Evolutionary conservation across 257 asterid genomes (phyloP).

Genomic region (Nicotiana paniculata): DNA sequence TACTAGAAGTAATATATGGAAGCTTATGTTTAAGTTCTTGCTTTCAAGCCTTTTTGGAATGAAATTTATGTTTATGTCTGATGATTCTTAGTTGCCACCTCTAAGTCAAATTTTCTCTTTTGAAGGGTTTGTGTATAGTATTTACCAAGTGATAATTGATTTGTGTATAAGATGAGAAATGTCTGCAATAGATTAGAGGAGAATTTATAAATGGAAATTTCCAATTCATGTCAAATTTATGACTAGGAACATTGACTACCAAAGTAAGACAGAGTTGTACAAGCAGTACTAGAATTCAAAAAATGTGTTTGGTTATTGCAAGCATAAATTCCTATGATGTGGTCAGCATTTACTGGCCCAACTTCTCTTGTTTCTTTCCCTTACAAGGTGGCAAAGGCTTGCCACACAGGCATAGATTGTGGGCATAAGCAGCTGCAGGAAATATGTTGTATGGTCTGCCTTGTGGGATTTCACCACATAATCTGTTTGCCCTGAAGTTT

Average conservation of each 20-base stretch:
- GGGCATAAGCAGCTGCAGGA: conserved; percentile 64
- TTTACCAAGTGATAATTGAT: neutral
- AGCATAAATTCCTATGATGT: conserved; percentile 23
- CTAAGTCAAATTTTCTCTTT: neutral
- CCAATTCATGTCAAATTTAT: conserved; percentile 6
- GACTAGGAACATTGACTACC: conserved; percentile 6
- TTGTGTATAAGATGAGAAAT: neutral
- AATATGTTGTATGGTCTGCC: conserved; percentile 64
- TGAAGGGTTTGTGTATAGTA: too few relatives aligned
- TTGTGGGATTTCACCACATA: conserved; percentile 90
- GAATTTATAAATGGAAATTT: neutral
- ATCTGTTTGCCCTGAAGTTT: conserved; percentile 64
- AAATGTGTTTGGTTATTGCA: conserved; percentile 29
- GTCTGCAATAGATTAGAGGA: neutral
- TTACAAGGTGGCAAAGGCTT: conserved; percentile 73
- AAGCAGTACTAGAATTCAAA: conserved; percentile 9
- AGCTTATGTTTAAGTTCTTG: neutral
- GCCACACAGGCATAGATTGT: conserved; percentile 80
- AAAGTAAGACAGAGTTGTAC: neutral
- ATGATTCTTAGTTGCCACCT: neutral
- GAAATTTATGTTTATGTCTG: neutral
- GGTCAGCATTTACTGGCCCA: conserved; percentile 79
- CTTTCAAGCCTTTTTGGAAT: neutral
- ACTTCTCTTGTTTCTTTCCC: conserved; percentile 25
- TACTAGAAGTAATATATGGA: neutral